Percentiles rank a stretch among this genome's conserved stretches.
Evolutionary conservation across 2,329 filamentous ascomycete species (phyloP).

Genomic region (Aspergillus sp.): DNA sequence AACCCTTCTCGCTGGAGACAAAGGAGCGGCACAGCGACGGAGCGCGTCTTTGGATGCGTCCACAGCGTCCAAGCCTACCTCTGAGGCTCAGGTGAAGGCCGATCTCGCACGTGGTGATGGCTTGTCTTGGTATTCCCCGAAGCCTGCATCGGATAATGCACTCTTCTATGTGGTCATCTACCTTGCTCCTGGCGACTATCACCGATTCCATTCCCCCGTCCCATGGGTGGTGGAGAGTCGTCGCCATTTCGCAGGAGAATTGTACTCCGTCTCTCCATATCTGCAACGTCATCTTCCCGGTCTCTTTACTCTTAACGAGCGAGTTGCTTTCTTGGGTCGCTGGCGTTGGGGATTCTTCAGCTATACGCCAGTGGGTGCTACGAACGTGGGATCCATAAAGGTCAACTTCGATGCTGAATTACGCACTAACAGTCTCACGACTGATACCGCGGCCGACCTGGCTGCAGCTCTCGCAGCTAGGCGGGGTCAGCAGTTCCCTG

Average conservation of each 20-base stretch:
- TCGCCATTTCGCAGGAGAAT: slow-evolving; percentile 93
- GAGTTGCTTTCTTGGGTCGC: slow-evolving; percentile 82
- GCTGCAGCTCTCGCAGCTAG: slow-evolving; percentile 71
- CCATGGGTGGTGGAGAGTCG: slow-evolving; percentile 92
- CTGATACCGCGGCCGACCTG: slow-evolving; percentile 82
- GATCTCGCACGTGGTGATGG: slow-evolving; percentile 65
- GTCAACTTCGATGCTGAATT: slow-evolving; percentile 95
- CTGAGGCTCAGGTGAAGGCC: slow-evolving; percentile 73
- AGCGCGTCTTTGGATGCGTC: slow-evolving; percentile 64
- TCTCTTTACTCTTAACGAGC: slow-evolving; percentile 92
- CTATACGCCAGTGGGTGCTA: slow-evolving; percentile 90
- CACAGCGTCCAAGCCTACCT: slow-evolving; percentile 55
- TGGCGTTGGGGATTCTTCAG: slow-evolving; percentile 98
- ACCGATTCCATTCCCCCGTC: slow-evolving; percentile 92
- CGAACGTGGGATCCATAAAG: slow-evolving; percentile 93
- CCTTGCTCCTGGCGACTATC: slow-evolving; percentile 93
- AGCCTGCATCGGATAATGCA: slow-evolving; percentile 53
- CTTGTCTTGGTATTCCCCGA: slow-evolving; percentile 60
- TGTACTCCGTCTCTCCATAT: slow-evolving; percentile 92
- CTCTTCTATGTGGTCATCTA: slow-evolving; percentile 95
- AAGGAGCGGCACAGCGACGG: slow-evolving; percentile 36
- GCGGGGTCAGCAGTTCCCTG: slow-evolving; percentile 74
- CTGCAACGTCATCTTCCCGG: slow-evolving; percentile 86
- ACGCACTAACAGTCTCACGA: slow-evolving; percentile 82
- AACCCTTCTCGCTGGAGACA: slow-evolving; percentile 67